These are phyloP conservation scores for Linnemannia schmuckeri DNA, from an alignment of 192 early-diverging fungal genomes.

Conservation along the genomic window DNA sequence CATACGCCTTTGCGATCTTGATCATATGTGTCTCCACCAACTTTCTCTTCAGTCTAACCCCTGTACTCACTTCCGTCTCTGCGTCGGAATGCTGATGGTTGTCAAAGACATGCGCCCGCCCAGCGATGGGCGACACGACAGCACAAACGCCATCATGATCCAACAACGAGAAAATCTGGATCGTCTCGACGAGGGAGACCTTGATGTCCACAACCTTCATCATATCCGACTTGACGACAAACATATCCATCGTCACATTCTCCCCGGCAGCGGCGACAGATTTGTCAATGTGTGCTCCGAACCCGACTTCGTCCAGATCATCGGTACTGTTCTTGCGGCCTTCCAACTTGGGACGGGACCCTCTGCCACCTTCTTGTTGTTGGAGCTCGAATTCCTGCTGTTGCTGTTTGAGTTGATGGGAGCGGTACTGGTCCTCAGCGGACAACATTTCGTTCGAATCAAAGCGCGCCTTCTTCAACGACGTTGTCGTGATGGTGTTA, in stretches of 20 bases:
- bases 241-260: constrained; percentile 44
- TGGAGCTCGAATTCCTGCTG: neutral
- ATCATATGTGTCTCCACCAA: constrained; percentile 45
- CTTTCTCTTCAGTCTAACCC: neutral
- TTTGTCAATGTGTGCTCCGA: constrained; percentile 52
- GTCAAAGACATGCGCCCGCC: constrained; percentile 6
- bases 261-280: constrained; percentile 48
- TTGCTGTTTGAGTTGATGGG: neutral
- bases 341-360: neutral
- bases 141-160: neutral
- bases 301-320: constrained; percentile 46
- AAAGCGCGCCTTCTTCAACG: neutral
- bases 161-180: constrained; percentile 33
- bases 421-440: constrained; percentile 19
- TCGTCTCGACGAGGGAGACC: constrained; percentile 48
- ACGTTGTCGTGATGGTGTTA: neutral
- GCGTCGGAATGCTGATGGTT: neutral
- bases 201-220: constrained; percentile 55
- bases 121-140: constrained; percentile 4
- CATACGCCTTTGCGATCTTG: constrained; percentile 52
- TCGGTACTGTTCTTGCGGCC: constrained; percentile 1
- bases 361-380: neutral
- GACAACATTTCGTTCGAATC: constrained; percentile 5
- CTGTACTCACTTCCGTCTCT: neutral
- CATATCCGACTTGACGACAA: constrained; percentile 50